phyloP scores from a whole-genome alignment of 2,329 filamentous ascomycete genomes.

The Apiospora phragmitis region DNA sequence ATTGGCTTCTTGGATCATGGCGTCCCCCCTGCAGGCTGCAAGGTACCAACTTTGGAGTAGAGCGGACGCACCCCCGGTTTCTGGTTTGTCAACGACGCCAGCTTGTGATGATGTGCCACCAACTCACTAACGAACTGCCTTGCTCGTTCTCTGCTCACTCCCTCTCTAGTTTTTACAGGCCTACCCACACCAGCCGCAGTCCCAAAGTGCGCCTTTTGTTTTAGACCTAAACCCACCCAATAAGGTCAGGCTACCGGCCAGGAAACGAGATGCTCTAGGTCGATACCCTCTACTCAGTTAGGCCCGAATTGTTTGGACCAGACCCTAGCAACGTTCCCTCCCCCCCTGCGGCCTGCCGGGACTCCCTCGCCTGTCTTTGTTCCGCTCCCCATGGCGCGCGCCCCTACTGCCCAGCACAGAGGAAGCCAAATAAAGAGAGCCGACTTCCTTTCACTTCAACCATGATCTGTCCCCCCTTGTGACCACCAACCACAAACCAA shows the following conservation, averaged over 20 bases:
- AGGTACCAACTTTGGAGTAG: conserved; percentile 8
- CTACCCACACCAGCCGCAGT: not conserved
- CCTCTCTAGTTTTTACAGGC: not conserved
- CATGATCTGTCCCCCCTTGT: conserved; percentile 14
- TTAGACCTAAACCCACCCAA: conserved; percentile 10
- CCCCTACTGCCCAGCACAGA: conserved; percentile 17
- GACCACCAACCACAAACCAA: conserved; percentile 16
- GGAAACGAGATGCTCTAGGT: conserved; percentile 13
- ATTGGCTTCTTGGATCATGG: conserved; percentile 4
- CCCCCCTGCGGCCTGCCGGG: not conserved
- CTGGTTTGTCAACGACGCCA: conserved; percentile 7
- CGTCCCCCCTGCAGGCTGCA: conserved; percentile 10
- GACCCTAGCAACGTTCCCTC: not conserved
- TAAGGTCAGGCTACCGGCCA: conserved; percentile 3
- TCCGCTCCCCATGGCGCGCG: conserved; percentile 7
- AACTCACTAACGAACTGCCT: conserved; percentile 1
- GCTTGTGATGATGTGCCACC: conserved; percentile 5
- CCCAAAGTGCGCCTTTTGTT: conserved; percentile 6
- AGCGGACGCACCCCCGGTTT: conserved; percentile 1
- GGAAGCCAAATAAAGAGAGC: conserved; percentile 21
- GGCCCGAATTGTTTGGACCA: not conserved
- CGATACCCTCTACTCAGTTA: conserved; percentile 3
- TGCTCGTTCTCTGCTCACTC: not conserved
- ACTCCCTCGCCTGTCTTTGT: not conserved
- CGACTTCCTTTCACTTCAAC: conserved; percentile 19